Conservation (phyloP, 2,329 filamentous ascomycete genomes). For the Colletotrichum phormii region DNA sequence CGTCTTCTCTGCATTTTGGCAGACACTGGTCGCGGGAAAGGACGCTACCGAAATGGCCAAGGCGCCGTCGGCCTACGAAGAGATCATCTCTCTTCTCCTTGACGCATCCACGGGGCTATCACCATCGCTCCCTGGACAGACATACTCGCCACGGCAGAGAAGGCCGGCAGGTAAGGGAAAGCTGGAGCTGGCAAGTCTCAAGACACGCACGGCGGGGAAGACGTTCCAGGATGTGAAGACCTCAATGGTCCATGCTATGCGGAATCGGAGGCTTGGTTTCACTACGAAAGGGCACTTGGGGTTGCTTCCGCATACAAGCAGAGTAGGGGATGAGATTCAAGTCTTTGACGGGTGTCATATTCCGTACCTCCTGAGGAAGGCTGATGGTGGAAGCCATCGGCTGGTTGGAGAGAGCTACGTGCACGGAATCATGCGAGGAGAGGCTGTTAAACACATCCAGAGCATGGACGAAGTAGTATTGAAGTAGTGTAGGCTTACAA, state of each 20-base stretch:
- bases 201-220: background rate
- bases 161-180: background rate
- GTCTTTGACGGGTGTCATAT: too few relatives aligned
- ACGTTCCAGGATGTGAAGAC: background rate
- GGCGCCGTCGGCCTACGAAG: background rate
- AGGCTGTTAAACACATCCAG: too few relatives aligned
- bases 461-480: too few relatives aligned
- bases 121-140: conserved; percentile 11
- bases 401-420: too few relatives aligned
- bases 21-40: conserved; percentile 11
- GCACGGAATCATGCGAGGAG: too few relatives aligned
- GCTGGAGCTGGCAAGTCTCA: background rate
- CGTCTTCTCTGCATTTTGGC: conserved; percentile 11
- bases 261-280: background rate
- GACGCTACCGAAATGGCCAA: background rate
- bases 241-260: background rate
- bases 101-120: conserved; percentile 5
- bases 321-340: conserved; percentile 39
- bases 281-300: conserved; percentile 1
- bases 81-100: conserved; percentile 16
- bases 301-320: conserved; percentile 2
- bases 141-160: conserved; percentile 7
- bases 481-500: too few relatives aligned
- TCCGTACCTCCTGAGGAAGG: too few relatives aligned
- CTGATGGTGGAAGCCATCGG: too few relatives aligned